These are phyloP conservation scores for Podospora fimiseda DNA, from an alignment of 495 filamentous ascomycete genomes.

Conservation along the genomic window DNA sequence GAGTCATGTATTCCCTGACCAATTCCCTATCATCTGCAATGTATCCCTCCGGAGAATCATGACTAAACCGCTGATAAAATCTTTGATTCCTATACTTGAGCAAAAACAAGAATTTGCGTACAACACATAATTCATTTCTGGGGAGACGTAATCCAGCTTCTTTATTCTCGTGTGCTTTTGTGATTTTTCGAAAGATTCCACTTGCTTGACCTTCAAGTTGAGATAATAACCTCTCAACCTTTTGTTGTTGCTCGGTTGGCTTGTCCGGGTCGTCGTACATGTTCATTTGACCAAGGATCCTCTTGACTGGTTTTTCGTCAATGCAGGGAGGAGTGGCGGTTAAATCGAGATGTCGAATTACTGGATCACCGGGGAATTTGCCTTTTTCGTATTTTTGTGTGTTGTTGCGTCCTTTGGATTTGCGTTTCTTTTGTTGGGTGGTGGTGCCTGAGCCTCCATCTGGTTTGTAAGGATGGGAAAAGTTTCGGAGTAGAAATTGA, in stretches of 20 bases:
- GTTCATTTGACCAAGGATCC: slow-evolving; percentile 35
- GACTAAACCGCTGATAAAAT: slow-evolving; percentile 32
- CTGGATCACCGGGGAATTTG: slow-evolving; percentile 18
- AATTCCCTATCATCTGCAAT: slow-evolving; percentile 30
- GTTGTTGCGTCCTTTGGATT: not conserved
- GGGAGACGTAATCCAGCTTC: slow-evolving; percentile 32
- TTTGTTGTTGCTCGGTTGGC: slow-evolving; percentile 20
- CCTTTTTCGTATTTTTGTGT: slow-evolving; percentile 17
- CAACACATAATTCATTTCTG: slow-evolving; percentile 34
- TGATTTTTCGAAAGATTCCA: slow-evolving; percentile 28
- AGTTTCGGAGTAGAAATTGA: slow-evolving; percentile 42
- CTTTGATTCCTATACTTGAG: slow-evolving; percentile 40
- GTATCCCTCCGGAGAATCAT: slow-evolving; percentile 33
- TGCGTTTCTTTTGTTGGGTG: not conserved
- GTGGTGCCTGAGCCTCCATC: not conserved
- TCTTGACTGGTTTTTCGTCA: slow-evolving; percentile 27
- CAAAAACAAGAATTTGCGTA: slow-evolving; percentile 51
- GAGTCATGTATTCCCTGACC: slow-evolving; percentile 39
- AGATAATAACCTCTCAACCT: slow-evolving; percentile 34
- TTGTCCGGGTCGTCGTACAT: slow-evolving; percentile 38
- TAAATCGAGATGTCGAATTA: slow-evolving; percentile 21
- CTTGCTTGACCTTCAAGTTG: slow-evolving; percentile 28
- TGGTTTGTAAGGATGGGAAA: slow-evolving; percentile 24
- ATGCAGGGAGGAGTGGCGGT: slow-evolving; percentile 16
- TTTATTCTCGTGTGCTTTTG: slow-evolving; percentile 22